Conservation (phyloP, 1,139 yeast species). For the Saccharomyces hybrid region DNA sequence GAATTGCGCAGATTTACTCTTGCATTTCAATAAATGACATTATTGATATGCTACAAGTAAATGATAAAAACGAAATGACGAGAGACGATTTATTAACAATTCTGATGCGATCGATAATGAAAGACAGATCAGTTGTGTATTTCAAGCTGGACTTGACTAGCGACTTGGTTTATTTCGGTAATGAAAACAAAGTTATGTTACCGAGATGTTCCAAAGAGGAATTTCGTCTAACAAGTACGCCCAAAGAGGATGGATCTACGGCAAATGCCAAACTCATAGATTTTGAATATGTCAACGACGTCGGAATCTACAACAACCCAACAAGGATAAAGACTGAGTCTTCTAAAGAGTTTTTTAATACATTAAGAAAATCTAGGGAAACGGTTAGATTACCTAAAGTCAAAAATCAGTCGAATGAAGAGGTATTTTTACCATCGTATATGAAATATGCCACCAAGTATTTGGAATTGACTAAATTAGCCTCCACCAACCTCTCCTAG, state of each 20-base stretch:
- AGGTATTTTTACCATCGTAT: background rate
- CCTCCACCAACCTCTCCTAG: background rate
- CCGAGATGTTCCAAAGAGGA: constrained; percentile 11
- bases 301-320: constrained; percentile 17
- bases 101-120: constrained; percentile 25
- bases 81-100: constrained; percentile 24
- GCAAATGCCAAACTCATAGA: constrained; percentile 2
- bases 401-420: constrained; percentile 3
- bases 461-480: background rate
- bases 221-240: constrained; percentile 1
- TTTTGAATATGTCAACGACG: constrained; percentile 21
- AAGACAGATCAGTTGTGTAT: constrained; percentile 19
- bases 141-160: constrained; percentile 25
- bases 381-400: constrained; percentile 3
- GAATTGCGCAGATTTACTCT: constrained; percentile 24
- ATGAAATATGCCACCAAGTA: background rate
- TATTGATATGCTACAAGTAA: constrained; percentile 14
- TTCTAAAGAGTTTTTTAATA: constrained; percentile 17
- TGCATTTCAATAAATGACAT: constrained; percentile 26
- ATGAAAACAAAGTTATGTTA: constrained; percentile 17
- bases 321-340: constrained; percentile 9
- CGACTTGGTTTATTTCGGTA: constrained; percentile 27
- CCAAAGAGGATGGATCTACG: background rate
- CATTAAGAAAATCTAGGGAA: constrained; percentile 13
- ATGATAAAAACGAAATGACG: constrained; percentile 8